Evolutionary conservation across 768 basidiomycete genomes (phyloP).

Genomic region (Pulveroboletus sp.): DNA sequence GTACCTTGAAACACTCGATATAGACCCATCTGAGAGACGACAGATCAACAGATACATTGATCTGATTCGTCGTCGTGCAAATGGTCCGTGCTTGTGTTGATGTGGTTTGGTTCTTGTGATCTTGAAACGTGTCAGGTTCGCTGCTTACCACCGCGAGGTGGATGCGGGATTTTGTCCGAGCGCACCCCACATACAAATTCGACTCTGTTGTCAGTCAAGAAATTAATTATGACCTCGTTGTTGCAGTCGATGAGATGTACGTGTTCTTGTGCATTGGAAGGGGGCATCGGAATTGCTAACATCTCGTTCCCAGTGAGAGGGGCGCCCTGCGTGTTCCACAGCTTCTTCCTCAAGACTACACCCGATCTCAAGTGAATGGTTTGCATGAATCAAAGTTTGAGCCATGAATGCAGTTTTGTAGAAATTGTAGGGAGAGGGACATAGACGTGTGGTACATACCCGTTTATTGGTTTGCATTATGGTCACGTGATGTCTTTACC

Average conservation of each 20-base stretch:
- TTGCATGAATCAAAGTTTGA: slow-evolving; percentile 28
- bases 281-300: not conserved
- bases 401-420: slow-evolving; percentile 6
- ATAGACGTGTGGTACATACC: slow-evolving; percentile 1
- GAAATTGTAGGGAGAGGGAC: not conserved
- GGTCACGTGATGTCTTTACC: slow-evolving; percentile 26
- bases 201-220: slow-evolving; percentile 91
- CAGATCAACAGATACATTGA: slow-evolving; percentile 78
- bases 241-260: slow-evolving; percentile 89
- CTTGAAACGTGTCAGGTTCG: slow-evolving; percentile 47
- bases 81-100: slow-evolving; percentile 50
- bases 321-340: slow-evolving; percentile 60
- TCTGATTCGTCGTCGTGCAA: slow-evolving; percentile 72
- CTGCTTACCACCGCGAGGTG: slow-evolving; percentile 87
- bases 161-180: slow-evolving; percentile 89
- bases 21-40: slow-evolving; percentile 54
- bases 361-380: slow-evolving; percentile 29
- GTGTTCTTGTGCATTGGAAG: slow-evolving; percentile 31
- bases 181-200: slow-evolving; percentile 87
- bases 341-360: slow-evolving; percentile 62
- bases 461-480: not conserved
- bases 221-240: slow-evolving; percentile 92
- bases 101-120: not conserved
- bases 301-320: slow-evolving; percentile 50
- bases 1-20: slow-evolving; percentile 85